Evolutionary conservation across 2,329 filamentous ascomycete genomes (phyloP).

Genomic region (Beauveria sp.): DNA sequence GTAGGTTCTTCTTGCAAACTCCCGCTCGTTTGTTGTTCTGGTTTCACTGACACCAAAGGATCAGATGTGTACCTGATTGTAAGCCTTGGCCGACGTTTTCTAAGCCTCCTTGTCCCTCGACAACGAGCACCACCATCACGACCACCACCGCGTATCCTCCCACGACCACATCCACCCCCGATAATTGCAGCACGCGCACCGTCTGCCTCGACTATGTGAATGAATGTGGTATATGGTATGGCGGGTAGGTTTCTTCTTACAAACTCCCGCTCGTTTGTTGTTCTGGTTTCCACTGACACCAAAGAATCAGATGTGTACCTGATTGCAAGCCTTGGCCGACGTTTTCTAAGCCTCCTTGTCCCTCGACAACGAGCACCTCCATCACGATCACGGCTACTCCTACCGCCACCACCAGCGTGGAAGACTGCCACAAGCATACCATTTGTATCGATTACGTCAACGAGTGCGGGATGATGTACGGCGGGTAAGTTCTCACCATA

Average conservation of each 20-base stretch:
- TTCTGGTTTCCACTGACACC: not conserved
- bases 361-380: slow-evolving; percentile 1
- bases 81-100: slow-evolving; percentile 13
- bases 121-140: not conserved
- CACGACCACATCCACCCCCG: not conserved
- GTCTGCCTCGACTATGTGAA: slow-evolving; percentile 20
- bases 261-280: not conserved
- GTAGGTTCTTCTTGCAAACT: slow-evolving; percentile 12
- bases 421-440: not conserved
- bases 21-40: not conserved
- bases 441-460: slow-evolving; percentile 20
- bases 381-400: not conserved
- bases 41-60: not conserved
- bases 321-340: slow-evolving; percentile 17
- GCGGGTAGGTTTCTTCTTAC: slow-evolving; percentile 15
- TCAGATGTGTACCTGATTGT: slow-evolving; percentile 20
- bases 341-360: slow-evolving; percentile 14
- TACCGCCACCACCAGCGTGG: not conserved
- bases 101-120: slow-evolving; percentile 15
- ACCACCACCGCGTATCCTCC: not conserved
- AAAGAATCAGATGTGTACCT: slow-evolving; percentile 16
- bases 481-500: slow-evolving; percentile 15
- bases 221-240: slow-evolving; percentile 19
- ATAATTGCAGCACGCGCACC: slow-evolving; percentile 19
- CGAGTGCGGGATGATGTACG: slow-evolving; percentile 19